Conservation (phyloP, 257 asterid genomes). For the Solanum arcanum region DNA sequence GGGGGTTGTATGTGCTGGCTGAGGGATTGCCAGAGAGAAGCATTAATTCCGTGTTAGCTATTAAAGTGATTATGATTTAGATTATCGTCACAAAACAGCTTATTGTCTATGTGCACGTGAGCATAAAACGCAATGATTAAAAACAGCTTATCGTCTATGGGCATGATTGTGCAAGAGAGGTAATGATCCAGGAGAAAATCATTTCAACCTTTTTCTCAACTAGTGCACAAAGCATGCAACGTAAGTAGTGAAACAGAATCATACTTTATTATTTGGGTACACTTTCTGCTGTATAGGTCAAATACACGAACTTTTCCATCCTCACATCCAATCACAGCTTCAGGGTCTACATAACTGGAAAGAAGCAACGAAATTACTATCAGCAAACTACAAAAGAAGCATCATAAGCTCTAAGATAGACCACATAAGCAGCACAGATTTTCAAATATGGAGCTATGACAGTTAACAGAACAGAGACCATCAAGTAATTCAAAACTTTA, state of each 20-base stretch:
- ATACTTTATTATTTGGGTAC: conserved; percentile 78
- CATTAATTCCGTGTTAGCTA: background rate
- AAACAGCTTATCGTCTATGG: background rate
- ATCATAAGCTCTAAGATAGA: background rate
- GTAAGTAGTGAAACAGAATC: background rate
- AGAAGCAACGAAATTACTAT: background rate
- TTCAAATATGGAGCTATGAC: background rate
- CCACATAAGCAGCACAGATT: background rate
- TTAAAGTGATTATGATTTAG: background rate
- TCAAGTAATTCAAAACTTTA: background rate
- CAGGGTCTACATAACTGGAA: conserved; percentile 86
- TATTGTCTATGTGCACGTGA: background rate
- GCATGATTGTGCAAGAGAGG: background rate
- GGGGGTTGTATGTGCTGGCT: background rate
- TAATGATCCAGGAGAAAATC: background rate
- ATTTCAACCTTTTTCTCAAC: background rate
- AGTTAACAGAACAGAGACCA: background rate
- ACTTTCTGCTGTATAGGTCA: conserved; percentile 91
- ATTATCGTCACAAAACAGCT: background rate
- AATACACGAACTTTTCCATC: conserved; percentile 86
- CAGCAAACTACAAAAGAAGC: background rate
- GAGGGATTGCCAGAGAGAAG: background rate
- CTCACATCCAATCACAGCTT: conserved; percentile 85
- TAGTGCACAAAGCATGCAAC: background rate
- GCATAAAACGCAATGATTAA: background rate